Conservation (phyloP, 768 basidiomycete genomes). For the Holtermannia corniformis region DNA sequence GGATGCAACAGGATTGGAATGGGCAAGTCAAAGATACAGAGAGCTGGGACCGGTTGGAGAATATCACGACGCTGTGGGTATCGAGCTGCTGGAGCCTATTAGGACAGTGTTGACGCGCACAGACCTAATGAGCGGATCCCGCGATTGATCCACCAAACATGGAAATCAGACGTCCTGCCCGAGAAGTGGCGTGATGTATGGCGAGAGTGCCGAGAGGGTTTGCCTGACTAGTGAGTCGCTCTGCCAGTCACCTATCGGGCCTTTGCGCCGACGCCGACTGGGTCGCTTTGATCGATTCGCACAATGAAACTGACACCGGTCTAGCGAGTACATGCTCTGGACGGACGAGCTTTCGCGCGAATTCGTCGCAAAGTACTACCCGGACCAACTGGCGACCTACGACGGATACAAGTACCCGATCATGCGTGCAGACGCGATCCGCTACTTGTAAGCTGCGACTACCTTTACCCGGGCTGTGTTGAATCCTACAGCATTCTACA, state of each 20-base stretch:
- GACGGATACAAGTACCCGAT: conserved; percentile 85
- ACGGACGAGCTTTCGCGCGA: conserved; percentile 81
- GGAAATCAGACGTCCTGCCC: conserved; percentile 86
- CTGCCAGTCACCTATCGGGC: background rate
- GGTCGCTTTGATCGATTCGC: conserved; percentile 11
- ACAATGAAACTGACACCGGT: conserved; percentile 1
- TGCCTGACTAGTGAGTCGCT: conserved; percentile 82
- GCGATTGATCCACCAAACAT: conserved; percentile 93
- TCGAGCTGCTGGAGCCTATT: conserved; percentile 8
- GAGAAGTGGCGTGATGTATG: conserved; percentile 69
- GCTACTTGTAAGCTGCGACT: conserved; percentile 69
- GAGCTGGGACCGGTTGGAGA: conserved; percentile 31
- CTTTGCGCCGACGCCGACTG: conserved; percentile 9
- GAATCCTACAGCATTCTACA: conserved; percentile 55
- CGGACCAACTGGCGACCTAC: conserved; percentile 88
- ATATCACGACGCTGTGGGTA: conserved; percentile 34
- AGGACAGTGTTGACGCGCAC: background rate
- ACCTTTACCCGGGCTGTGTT: background rate
- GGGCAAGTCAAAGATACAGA: conserved; percentile 29
- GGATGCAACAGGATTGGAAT: conserved; percentile 37
- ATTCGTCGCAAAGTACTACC: conserved; percentile 78
- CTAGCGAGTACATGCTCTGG: conserved; percentile 93
- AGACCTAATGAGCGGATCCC: conserved; percentile 73
- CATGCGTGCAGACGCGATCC: conserved; percentile 93
- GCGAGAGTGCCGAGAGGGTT: conserved; percentile 75